Percentiles rank a stretch among this genome's conserved stretches.
Evolutionary conservation across 805 yeast genomes (phyloP).

Genomic region (Wickerhamomyces bovis): DNA sequence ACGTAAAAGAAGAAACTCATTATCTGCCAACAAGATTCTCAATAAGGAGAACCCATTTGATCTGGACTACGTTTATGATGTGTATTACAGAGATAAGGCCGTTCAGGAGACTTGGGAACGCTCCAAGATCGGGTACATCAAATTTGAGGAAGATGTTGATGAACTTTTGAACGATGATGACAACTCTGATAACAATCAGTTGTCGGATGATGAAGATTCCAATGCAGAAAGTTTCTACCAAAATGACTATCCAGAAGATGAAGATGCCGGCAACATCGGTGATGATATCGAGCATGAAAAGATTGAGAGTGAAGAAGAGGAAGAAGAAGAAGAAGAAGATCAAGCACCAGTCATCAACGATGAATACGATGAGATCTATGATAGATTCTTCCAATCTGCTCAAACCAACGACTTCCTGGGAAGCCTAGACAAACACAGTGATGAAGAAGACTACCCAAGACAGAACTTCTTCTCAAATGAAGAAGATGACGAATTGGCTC

Average conservation of each 20-base stretch:
- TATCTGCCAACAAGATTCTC: slow-evolving; percentile 12
- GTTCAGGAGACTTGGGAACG: slow-evolving; percentile 44
- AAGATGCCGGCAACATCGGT: slow-evolving; percentile 45
- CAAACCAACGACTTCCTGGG: slow-evolving; percentile 1
- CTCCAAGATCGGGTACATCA: slow-evolving; percentile 28
- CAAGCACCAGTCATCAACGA: neutral
- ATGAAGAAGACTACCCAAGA: slow-evolving; percentile 31
- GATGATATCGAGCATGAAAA: slow-evolving; percentile 17
- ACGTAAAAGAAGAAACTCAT: slow-evolving; percentile 20
- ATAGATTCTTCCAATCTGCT: slow-evolving; percentile 1
- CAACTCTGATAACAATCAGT: slow-evolving; percentile 33
- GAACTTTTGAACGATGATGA: slow-evolving; percentile 28
- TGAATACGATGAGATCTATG: slow-evolving; percentile 3
- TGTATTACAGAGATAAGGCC: slow-evolving; percentile 63
- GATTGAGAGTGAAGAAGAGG: neutral
- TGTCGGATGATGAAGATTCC: slow-evolving; percentile 75
- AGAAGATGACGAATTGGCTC: slow-evolving; percentile 42
- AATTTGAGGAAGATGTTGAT: slow-evolving; percentile 35
- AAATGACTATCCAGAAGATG: slow-evolving; percentile 95
- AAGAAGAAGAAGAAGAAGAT: slow-evolving; percentile 2
- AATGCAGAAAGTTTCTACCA: slow-evolving; percentile 88
- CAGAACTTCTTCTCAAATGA: slow-evolving; percentile 54
- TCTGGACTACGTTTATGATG: slow-evolving; percentile 87
- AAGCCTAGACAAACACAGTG: neutral
- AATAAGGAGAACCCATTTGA: slow-evolving; percentile 13